Base-by-base conservation (phyloP, 108 stramenopile genomes). In the Nitzschia sp. region DNA sequence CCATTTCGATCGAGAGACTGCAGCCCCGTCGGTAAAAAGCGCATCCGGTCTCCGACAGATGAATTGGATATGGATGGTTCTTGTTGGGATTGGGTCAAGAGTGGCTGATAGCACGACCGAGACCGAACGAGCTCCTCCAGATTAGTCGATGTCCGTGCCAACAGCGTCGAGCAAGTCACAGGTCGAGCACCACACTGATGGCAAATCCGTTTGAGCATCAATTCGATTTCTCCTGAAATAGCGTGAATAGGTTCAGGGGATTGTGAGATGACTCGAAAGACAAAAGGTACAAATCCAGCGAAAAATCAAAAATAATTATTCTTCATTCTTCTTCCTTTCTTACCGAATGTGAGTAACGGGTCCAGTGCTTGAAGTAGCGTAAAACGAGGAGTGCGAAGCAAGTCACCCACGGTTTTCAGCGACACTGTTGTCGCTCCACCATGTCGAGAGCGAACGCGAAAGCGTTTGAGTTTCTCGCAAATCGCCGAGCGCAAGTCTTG, bases 291-390 rank as follows among this genome's bases (percentile, higher is more conserved):
- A n/a, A n/a, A n/a, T n/a, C n/a, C n/a, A n/a, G n/a, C n/a, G n/a
- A n/a, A n/a, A n/a, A n/a, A n/a, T 53, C 22, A 23, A 21, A 17
- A 8, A 53, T 53, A 15, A 8, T 53, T 25, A 53, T n/a, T 33
- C 32, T 25, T 17, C 17, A n/a, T n/a, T n/a, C n/a, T n/a, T 28
- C n/a, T 41, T 53, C 16, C 15, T 31, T 3, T 71, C 82, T 41
- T 29, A 80, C 69, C 72, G 58, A 83, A 77, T 9, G 87, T 94
- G 13, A 94, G 75, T 19, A 86, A 31, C n/a, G 93, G 93, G 63
- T 91, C 90, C 32, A 92, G 55, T 22, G 81, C 73, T 21, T 71
- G 69, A 1, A 91, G 33, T 33, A 94, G 41, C 15, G 81, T 59
- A 36, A 46, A 30, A 3, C 60, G 62, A 9, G 86, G 68, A 19